These are phyloP conservation scores for Schizothecium vesticola DNA, from an alignment of 495 filamentous ascomycete genomes.

Conservation along the genomic window DNA sequence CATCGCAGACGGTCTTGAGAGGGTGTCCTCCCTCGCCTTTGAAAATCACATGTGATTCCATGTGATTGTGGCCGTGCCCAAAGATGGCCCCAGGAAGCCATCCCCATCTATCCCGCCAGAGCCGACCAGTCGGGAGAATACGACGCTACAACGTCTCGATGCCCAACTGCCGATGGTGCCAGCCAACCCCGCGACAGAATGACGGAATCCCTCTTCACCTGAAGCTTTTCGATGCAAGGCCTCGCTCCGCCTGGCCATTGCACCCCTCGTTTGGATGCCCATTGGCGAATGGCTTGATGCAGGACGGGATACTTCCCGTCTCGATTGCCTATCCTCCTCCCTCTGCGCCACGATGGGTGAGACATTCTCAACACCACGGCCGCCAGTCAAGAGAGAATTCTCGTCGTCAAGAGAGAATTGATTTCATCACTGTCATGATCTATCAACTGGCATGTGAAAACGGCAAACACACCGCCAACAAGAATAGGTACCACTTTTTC, in stretches of 20 bases:
- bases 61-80: background rate
- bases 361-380: background rate
- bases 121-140: background rate
- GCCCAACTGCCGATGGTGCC: background rate
- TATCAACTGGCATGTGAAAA: background rate
- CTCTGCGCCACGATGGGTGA: background rate
- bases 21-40: background rate
- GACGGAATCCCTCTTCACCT: background rate
- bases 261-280: background rate
- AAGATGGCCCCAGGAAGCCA: background rate
- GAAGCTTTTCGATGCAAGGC: background rate
- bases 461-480: background rate
- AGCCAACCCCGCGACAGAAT: background rate
- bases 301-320: background rate
- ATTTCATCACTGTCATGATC: background rate
- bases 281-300: background rate
- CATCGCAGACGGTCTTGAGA: background rate
- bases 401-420: background rate
- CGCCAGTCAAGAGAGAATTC: background rate
- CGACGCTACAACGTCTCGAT: background rate
- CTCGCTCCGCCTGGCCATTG: background rate
- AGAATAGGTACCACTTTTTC: background rate
- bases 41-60: background rate
- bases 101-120: background rate
- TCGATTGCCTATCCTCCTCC: background rate